These are phyloP conservation scores for Talinum fruticosum DNA, from an alignment of 148 eudicot genomes.

Conservation along the genomic window DNA sequence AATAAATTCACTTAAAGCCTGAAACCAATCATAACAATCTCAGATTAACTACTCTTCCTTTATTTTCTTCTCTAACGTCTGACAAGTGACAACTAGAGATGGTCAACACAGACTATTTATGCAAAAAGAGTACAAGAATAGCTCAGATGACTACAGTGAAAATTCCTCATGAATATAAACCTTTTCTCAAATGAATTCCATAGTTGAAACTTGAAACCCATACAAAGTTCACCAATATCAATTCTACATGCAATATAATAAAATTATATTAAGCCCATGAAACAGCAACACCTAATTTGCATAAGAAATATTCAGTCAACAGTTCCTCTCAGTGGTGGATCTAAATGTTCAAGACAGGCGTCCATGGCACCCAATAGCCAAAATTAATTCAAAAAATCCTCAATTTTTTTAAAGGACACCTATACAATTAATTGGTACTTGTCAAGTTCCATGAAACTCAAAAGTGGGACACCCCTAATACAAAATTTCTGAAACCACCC, in stretches of 20 bases:
- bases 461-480: too few relatives aligned
- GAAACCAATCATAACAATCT: slow-evolving; percentile 1
- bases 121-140: not conserved
- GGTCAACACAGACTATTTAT: not conserved
- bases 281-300: not conserved
- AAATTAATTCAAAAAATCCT: too few relatives aligned
- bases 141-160: not conserved
- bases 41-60: not conserved
- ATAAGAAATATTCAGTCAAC: too few relatives aligned
- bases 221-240: not conserved
- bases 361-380: too few relatives aligned
- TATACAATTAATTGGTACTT: too few relatives aligned
- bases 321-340: too few relatives aligned
- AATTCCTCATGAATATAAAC: not conserved
- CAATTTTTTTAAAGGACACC: too few relatives aligned
- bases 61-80: not conserved
- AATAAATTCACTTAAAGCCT: not conserved
- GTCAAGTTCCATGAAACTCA: too few relatives aligned
- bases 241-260: not conserved
- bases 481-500: too few relatives aligned
- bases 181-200: not conserved
- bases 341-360: too few relatives aligned
- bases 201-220: not conserved
- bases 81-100: too few relatives aligned
- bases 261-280: not conserved